phyloP scores from a whole-genome alignment of 768 basidiomycete species.

The Tulasnella sp. region DNA sequence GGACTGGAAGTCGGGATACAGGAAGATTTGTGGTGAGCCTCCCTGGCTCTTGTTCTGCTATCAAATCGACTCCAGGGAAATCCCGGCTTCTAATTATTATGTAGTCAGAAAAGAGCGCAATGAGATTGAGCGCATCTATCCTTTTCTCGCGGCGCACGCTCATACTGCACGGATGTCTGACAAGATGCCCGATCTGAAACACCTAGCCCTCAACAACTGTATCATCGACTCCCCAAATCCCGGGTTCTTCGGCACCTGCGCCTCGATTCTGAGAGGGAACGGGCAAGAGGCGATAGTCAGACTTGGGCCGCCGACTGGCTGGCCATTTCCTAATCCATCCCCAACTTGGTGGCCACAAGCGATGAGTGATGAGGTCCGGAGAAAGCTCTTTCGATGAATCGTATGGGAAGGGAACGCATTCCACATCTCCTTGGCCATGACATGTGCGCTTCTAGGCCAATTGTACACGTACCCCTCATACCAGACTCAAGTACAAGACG shows the following conservation, averaged over 20 bases:
- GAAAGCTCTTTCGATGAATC: slow-evolving; percentile 5
- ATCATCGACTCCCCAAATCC: slow-evolving; percentile 6
- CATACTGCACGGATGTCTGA: neutral
- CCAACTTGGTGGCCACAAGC: slow-evolving; percentile 4
- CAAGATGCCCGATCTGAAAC: neutral
- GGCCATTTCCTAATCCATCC: neutral
- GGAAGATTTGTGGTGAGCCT: neutral
- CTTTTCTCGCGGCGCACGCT: neutral
- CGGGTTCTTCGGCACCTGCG: neutral
- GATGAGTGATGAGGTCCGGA: neutral
- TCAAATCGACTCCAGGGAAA: too few species aligned
- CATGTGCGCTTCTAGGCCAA: neutral
- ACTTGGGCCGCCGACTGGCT: neutral
- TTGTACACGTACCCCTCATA: neutral
- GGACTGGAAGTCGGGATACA: slow-evolving; percentile 13
- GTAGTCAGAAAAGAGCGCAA: neutral
- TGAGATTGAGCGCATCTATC: slow-evolving; percentile 5
- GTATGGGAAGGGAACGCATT: slow-evolving; percentile 6
- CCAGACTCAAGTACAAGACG: neutral
- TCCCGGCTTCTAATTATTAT: too few species aligned
- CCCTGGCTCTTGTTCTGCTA: neutral
- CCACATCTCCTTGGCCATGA: neutral
- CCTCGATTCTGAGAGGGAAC: neutral
- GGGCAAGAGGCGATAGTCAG: neutral
- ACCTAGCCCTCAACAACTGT: neutral